A percentile compares a stretch with the other conserved stretches of the same genome.
Evolutionary conservation across 352 stramenopile species (phyloP).

Genomic region (Phytopythium sindhum): DNA sequence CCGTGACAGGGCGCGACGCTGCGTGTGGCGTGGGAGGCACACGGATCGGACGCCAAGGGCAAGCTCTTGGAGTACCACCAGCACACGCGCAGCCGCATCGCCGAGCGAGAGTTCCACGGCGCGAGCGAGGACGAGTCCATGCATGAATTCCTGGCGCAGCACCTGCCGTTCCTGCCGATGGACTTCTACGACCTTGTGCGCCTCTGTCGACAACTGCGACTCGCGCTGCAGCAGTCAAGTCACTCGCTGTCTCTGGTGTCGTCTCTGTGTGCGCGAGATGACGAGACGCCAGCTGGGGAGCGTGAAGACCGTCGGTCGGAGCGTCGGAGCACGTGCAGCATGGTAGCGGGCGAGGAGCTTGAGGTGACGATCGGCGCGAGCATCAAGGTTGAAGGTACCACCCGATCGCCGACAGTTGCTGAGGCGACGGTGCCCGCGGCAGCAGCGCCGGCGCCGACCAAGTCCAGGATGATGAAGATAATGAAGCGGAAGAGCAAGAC

Average conservation of each 20-base stretch:
- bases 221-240: conserved; percentile 38
- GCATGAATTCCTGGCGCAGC: conserved; percentile 42
- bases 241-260: conserved; percentile 31
- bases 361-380: conserved; percentile 4
- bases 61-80: conserved; percentile 59
- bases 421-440: not conserved
- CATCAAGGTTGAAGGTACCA: conserved; percentile 7
- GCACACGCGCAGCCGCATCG: conserved; percentile 59
- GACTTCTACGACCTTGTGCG: conserved; percentile 75
- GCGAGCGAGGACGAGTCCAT: conserved; percentile 58
- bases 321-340: conserved; percentile 6
- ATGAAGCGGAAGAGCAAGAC: conserved; percentile 29
- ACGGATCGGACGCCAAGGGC: conserved; percentile 9
- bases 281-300: not conserved
- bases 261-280: conserved; percentile 19
- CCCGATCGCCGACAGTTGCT: conserved; percentile 3
- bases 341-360: not conserved
- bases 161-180: conserved; percentile 71
- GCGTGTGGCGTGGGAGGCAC: conserved; percentile 51
- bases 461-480: conserved; percentile 20
- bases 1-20: conserved; percentile 52
- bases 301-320: conserved; percentile 4
- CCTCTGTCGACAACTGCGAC: conserved; percentile 54
- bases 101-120: conserved; percentile 48
- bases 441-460: conserved; percentile 4